A percentile compares a stretch with the other conserved stretches of the same genome.
Conservation (phyloP, 2,329 filamentous ascomycete genomes). For the Xylariales sp. region DNA sequence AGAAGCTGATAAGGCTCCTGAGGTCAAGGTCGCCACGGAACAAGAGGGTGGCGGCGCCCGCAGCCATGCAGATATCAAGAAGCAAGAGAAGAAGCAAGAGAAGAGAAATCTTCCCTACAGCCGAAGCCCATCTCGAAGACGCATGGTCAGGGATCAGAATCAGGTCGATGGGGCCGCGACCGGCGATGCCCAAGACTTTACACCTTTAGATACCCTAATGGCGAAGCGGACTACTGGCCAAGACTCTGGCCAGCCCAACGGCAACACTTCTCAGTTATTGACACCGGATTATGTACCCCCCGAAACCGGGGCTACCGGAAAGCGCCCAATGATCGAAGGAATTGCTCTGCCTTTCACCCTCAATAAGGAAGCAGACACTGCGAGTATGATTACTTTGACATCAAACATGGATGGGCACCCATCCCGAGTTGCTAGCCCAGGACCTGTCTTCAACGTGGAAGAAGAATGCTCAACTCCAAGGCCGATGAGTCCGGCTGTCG, state of each 20-base stretch:
- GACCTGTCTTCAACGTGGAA: conserved; percentile 14
- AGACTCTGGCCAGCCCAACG: conserved; percentile 26
- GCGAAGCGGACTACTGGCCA: conserved; percentile 33
- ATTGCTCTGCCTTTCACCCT: conserved; percentile 72
- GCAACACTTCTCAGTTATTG: conserved; percentile 39
- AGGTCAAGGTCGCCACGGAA: conserved; percentile 32
- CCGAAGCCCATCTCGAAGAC: conserved; percentile 37
- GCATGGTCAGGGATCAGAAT: conserved; percentile 46
- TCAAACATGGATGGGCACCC: conserved; percentile 31
- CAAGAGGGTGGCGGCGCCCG: conserved; percentile 40
- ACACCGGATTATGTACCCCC: conserved; percentile 38
- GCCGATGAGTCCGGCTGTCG: conserved; percentile 8
- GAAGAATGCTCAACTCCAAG: conserved; percentile 7
- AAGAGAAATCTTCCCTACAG: conserved; percentile 15
- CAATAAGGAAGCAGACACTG: conserved; percentile 57
- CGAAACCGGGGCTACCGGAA: conserved; percentile 50
- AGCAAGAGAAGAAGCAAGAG: conserved; percentile 26
- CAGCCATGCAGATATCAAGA: conserved; percentile 34
- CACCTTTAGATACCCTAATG: conserved; percentile 38
- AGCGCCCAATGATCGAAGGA: conserved; percentile 62
- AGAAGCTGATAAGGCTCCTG: conserved; percentile 38
- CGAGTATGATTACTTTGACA: conserved; percentile 65
- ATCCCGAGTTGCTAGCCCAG: conserved; percentile 24
- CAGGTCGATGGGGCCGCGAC: conserved; percentile 31
- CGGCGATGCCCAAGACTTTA: conserved; percentile 29